Percentiles rank a stretch among this genome's conserved stretches.
Evolutionary conservation across 2,329 filamentous ascomycete species (phyloP).

Genomic region (Verruconis gallopava): DNA sequence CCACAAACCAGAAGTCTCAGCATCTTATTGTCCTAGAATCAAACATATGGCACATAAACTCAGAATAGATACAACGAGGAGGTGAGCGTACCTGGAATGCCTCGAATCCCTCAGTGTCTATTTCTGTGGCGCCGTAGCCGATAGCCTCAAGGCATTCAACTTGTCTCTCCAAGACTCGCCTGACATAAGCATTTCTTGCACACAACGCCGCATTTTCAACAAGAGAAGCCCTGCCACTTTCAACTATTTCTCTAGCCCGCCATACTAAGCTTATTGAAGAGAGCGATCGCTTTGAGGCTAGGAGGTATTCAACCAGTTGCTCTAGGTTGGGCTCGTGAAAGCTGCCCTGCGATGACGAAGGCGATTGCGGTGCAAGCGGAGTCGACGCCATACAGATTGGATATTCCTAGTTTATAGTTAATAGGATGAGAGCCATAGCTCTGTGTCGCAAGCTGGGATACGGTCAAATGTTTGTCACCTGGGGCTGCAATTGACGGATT

Average conservation of each 20-base stretch:
- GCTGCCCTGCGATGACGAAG: slow-evolving; percentile 10
- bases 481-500: no score
- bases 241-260: slow-evolving; percentile 77
- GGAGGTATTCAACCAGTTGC: slow-evolving; percentile 67
- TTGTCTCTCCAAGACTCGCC: slow-evolving; percentile 31
- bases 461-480: no score
- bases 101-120: slow-evolving; percentile 27
- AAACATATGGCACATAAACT: background rate
- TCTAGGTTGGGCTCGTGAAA: slow-evolving; percentile 42
- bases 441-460: no score
- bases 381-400: slow-evolving; percentile 9
- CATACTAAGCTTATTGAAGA: slow-evolving; percentile 72
- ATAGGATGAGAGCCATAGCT: no score
- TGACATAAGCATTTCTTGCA: slow-evolving; percentile 32
- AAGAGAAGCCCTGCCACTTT: slow-evolving; percentile 57
- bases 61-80: background rate
- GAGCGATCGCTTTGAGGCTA: slow-evolving; percentile 77
- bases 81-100: slow-evolving; percentile 30
- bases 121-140: slow-evolving; percentile 28
- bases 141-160: slow-evolving; percentile 30
- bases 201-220: slow-evolving; percentile 66
- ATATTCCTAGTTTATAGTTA: no score
- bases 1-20: background rate
- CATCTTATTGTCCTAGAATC: no score
- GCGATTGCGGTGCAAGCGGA: slow-evolving; percentile 4